Base-by-base conservation (phyloP, 805 yeast genomes). In the Clavispora santaluciae region DNA sequence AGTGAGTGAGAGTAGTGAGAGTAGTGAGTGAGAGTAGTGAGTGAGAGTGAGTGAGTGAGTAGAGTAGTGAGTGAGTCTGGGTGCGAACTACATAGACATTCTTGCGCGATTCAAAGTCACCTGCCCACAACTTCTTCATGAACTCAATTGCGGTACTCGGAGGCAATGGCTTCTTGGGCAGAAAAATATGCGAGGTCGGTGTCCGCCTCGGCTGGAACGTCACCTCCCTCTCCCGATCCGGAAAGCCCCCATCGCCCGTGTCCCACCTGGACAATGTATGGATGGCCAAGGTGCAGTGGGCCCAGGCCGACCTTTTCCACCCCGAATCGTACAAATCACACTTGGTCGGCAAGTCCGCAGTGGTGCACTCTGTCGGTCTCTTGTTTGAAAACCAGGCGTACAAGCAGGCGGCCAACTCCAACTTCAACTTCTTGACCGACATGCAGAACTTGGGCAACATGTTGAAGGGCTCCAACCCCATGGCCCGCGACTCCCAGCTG, bases 351-450 rank as follows among this genome's bases (percentile, higher is more conserved):
- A 75, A 80, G 1, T 68, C 73, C 36, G 79, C 84, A 1, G 91
- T 89, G 2, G 91, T 90, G 11, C 96, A 89, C 57, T 75, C 93
- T 0, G 68, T 89, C 39, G 98, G 98, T 0, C 72, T 86, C 3
- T 60, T 89, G 6, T 63, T 87, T 29, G 93, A 85, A 46, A 78
- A 84, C 51, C 73, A 70, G 42, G 67, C 73, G 25, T 90, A 90
- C 61, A 90, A 90, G 59, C 61, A 69, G 33, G 56, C 73, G 29
- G 68, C 69, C 46, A 70, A 69, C 35, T 49, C 75, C 55, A 56
- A 69, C 65, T 51, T 58, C 59, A 55, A 62, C 52, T 58, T 57
- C 53, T 57, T 52, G 42, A 58, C 55, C 41, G 70, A 63, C 38
- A 33, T 64, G 20, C 64, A 56, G 44, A 51, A 51, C 22, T 48